Percentiles rank a stretch among this genome's conserved stretches.
These are phyloP conservation scores for Whalleya microplaca DNA, from an alignment of 2,329 filamentous ascomycete species.

Conservation along the genomic window DNA sequence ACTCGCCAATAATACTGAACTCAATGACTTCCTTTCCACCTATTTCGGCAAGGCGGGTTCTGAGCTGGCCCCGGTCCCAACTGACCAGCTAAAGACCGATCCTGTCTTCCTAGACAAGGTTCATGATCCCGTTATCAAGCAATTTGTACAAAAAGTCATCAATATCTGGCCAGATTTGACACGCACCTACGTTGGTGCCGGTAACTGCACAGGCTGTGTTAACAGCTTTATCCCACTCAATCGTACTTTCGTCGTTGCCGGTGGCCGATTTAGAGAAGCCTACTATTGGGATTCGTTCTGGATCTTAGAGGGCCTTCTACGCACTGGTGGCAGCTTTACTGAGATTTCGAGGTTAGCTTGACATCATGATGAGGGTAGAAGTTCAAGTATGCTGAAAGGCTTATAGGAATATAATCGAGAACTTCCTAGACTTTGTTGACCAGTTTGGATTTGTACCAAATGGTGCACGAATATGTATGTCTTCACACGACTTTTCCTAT, in stretches of 20 bases:
- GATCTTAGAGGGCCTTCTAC: slow-evolving; percentile 68
- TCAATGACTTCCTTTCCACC: slow-evolving; percentile 63
- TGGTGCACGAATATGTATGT: slow-evolving; percentile 58
- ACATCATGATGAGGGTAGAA: neutral
- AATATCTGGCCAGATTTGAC: slow-evolving; percentile 72
- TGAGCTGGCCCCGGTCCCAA: slow-evolving; percentile 60
- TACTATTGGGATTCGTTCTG: slow-evolving; percentile 76
- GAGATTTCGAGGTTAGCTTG: slow-evolving; percentile 54
- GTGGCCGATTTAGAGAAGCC: slow-evolving; percentile 70
- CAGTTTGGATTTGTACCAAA: slow-evolving; percentile 69
- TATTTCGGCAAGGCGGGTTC: slow-evolving; percentile 68
- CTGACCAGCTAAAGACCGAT: slow-evolving; percentile 56
- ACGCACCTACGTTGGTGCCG: slow-evolving; percentile 56
- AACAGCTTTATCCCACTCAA: slow-evolving; percentile 69
- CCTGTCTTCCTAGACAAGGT: slow-evolving; percentile 61
- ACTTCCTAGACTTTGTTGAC: slow-evolving; percentile 70
- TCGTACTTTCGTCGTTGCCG: slow-evolving; percentile 70
- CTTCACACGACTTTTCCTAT: neutral
- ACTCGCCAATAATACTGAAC: slow-evolving; percentile 63
- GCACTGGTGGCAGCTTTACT: slow-evolving; percentile 66
- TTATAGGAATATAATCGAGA: slow-evolving; percentile 65
- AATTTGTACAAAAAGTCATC: slow-evolving; percentile 67
- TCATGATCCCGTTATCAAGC: slow-evolving; percentile 59
- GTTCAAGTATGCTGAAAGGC: neutral
- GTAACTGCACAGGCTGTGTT: slow-evolving; percentile 62